A percentile compares a stretch with the other conserved stretches of the same genome.
Evolutionary conservation across 2,329 filamentous ascomycete genomes (phyloP).

Genomic region (Huntiella omanensis): DNA sequence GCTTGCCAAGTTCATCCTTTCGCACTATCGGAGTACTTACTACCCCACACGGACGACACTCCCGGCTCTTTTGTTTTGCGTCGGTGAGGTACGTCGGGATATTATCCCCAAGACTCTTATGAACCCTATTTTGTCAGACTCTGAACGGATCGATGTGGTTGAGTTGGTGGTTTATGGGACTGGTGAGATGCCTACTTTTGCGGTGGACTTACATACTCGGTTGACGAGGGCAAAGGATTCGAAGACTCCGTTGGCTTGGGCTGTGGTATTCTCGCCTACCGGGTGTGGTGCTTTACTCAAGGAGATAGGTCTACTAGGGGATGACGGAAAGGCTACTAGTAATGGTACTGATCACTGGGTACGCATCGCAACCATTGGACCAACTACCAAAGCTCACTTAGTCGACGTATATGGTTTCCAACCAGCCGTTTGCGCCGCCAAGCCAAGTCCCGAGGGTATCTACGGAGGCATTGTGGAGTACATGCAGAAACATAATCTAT

Average conservation of each 20-base stretch:
- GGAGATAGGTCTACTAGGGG: constrained; percentile 32
- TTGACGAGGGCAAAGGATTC: constrained; percentile 46
- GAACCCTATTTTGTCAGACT: constrained; percentile 28
- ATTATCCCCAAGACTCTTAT: constrained; percentile 71
- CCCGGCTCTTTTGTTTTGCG: constrained; percentile 62
- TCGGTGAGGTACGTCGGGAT: constrained; percentile 77
- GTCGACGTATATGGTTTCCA: constrained; percentile 42
- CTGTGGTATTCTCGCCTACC: constrained; percentile 37
- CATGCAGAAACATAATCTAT: constrained; percentile 1
- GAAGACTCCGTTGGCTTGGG: constrained; percentile 34
- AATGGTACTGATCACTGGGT: constrained; percentile 21
- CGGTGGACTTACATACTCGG: constrained; percentile 37
- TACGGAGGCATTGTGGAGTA: constrained; percentile 41
- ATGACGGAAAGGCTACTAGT: constrained; percentile 12
- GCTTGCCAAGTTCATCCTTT: constrained; percentile 58
- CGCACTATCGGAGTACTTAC: constrained; percentile 46
- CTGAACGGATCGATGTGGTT: constrained; percentile 44
- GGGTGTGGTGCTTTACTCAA: constrained; percentile 45
- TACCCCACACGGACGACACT: constrained; percentile 26
- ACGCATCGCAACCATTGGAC: constrained; percentile 73
- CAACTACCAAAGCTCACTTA: constrained; percentile 70
- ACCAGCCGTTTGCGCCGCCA: constrained; percentile 63
- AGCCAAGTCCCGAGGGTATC: constrained; percentile 67
- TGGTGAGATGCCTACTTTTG: constrained; percentile 62
- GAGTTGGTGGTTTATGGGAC: constrained; percentile 81